Conservation (phyloP, 257 asterid species). For the Penstemon davidsonii region DNA sequence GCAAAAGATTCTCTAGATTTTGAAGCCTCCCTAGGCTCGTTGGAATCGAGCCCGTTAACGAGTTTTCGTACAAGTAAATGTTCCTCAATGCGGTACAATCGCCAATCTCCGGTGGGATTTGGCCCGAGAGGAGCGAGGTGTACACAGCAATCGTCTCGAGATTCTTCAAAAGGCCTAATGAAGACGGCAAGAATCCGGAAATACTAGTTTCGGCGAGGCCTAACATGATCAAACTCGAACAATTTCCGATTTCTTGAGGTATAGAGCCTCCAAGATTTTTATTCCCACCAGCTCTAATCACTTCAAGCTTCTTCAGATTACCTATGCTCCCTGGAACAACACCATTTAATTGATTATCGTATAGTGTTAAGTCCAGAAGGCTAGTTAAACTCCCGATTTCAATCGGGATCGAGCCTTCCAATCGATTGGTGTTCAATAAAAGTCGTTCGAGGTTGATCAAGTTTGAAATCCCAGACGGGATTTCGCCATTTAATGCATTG, state of each 20-base stretch:
- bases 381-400: slow-evolving; percentile 40
- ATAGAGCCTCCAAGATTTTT: slow-evolving; percentile 51
- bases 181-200: slow-evolving; percentile 53
- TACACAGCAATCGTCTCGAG: slow-evolving; percentile 48
- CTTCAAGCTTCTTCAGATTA: slow-evolving; percentile 39
- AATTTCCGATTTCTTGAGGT: slow-evolving; percentile 59
- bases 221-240: slow-evolving; percentile 42
- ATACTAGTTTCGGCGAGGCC: slow-evolving; percentile 60
- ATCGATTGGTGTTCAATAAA: slow-evolving; percentile 40
- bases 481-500: slow-evolving; percentile 49
- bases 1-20: slow-evolving; percentile 40
- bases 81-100: slow-evolving; percentile 41
- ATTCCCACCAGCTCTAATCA: slow-evolving; percentile 67
- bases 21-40: slow-evolving; percentile 36
- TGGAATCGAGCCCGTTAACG: slow-evolving; percentile 55
- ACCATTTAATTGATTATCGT: slow-evolving; percentile 53
- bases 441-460: slow-evolving; percentile 40
- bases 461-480: slow-evolving; percentile 36
- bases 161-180: slow-evolving; percentile 45
- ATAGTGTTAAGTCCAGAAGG: slow-evolving; percentile 37
- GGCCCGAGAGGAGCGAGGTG: slow-evolving; percentile 55
- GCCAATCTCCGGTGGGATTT: slow-evolving; percentile 56
- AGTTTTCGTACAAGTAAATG: slow-evolving; percentile 52
- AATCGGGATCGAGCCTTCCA: slow-evolving; percentile 41
- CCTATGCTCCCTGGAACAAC: slow-evolving; percentile 47